phyloP scores from a whole-genome alignment of 352 stramenopile genomes.

The Phytophthora quininea region DNA sequence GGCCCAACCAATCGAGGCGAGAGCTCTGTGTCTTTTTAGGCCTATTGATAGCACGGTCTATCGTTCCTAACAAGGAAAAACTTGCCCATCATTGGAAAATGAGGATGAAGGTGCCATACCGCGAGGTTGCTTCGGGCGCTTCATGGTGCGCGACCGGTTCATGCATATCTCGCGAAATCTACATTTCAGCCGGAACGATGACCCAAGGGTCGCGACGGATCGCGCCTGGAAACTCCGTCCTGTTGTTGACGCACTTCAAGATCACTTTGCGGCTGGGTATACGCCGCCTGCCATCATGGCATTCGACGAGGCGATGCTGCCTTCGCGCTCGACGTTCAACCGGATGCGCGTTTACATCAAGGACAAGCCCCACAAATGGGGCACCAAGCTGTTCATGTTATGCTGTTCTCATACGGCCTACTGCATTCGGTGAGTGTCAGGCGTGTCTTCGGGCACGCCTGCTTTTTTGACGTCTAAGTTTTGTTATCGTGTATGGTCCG shows the following conservation, averaged over 20 bases:
- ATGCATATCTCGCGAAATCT: conserved; percentile 6
- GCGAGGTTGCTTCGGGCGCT: conserved; percentile 11
- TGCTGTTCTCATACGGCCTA: conserved; percentile 7
- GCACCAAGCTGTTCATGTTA: conserved; percentile 13
- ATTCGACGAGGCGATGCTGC: conserved; percentile 12
- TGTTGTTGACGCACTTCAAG: not conserved
- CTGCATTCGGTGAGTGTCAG: conserved; percentile 4
- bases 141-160: conserved; percentile 8
- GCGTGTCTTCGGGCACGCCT: not conserved
- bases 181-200: conserved; percentile 8
- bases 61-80: conserved; percentile 10
- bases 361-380: conserved; percentile 17
- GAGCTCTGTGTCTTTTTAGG: conserved; percentile 1
- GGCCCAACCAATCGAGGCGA: not conserved
- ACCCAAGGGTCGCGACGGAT: not conserved
- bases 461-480: not conserved
- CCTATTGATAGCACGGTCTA: conserved; percentile 5
- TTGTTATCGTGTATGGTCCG: not conserved
- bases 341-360: conserved; percentile 13
- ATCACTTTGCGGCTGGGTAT: not conserved
- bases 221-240: conserved; percentile 7
- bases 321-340: conserved; percentile 4
- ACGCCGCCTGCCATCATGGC: not conserved
- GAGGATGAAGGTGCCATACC: conserved; percentile 6
- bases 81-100: conserved; percentile 9